Conservation (phyloP, 2,329 filamentous ascomycete genomes). For the Eutypa lata region DNA sequence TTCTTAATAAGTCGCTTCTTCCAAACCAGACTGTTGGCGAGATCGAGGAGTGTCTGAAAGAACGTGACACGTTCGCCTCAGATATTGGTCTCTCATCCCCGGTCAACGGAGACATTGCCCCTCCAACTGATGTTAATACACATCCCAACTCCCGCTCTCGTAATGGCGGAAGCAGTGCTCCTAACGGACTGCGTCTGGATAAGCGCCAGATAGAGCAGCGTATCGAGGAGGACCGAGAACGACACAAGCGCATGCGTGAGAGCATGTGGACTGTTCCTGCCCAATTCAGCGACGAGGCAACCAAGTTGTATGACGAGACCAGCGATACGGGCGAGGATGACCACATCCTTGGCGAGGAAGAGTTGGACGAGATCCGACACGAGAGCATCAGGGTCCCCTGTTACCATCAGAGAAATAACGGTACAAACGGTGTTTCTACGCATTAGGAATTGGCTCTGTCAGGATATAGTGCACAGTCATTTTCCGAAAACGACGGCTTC, state of each 20-base stretch:
- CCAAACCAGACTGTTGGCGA: slow-evolving; percentile 71
- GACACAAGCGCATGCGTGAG: slow-evolving; percentile 88
- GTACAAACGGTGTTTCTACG: slow-evolving; percentile 11
- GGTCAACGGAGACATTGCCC: slow-evolving; percentile 35
- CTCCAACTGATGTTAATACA: slow-evolving; percentile 39
- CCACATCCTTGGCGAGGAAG: slow-evolving; percentile 71
- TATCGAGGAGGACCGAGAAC: slow-evolving; percentile 93
- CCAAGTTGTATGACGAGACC: slow-evolving; percentile 80
- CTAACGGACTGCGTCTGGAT: slow-evolving; percentile 51
- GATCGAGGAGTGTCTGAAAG: slow-evolving; percentile 79
- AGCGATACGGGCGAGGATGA: slow-evolving; percentile 89
- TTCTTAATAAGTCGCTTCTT: slow-evolving; percentile 70
- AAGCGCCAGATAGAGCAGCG: slow-evolving; percentile 91
- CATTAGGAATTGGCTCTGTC: slow-evolving; percentile 7
- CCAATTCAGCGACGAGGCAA: slow-evolving; percentile 67
- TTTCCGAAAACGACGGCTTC: background rate
- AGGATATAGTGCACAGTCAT: background rate
- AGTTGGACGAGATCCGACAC: slow-evolving; percentile 46
- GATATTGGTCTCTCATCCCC: slow-evolving; percentile 54
- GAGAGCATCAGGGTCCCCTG: slow-evolving; percentile 11
- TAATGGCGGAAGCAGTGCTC: slow-evolving; percentile 24
- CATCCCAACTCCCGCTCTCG: slow-evolving; percentile 26
- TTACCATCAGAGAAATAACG: slow-evolving; percentile 9
- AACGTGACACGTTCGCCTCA: slow-evolving; percentile 65
- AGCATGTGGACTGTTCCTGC: slow-evolving; percentile 86